Base-by-base conservation (phyloP, 805 yeast genomes). In the Candida bentonensis region DNA sequence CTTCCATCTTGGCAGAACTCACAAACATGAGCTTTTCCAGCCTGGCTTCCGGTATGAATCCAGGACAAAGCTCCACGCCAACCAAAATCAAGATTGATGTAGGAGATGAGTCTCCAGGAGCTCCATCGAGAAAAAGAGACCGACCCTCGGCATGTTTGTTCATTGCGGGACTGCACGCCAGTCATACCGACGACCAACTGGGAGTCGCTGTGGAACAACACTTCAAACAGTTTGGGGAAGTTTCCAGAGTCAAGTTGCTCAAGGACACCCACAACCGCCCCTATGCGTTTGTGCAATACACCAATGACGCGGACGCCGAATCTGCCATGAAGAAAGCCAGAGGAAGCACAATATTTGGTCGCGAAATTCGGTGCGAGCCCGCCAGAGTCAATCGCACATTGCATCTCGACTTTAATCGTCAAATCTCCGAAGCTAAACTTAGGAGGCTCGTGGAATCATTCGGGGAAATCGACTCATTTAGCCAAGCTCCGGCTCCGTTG, bases 271-370 rank as follows among this genome's bases (percentile, higher is more conserved):
- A 77, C 21, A 81, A 82, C 55, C 69, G 95, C 41, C 96, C 96
- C 2, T 87, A 87, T 62, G 95, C 95, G 0, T 87, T 87, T 69
- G 95, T 87, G 40, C 96, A 87, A 63, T 87, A 82, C 58, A 67
- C 75, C 5, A 74, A 66, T 46, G 92, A 82, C 50, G 66, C 63
- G 5, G 89, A 82, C 51, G 87, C 94, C 3, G 68, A 70, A 48
- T 57, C 50, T 3, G 96, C 95, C 0, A 70, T 86, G 44, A 61
- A 58, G 17, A 68, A 69, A 47, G 94, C 86, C 9, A 89, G 83
- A 53, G 78, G 79, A 46, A 69, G 85, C 3, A 59, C 67, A 4
- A 61, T 87, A 41, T 77, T 83, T 57, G 94, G 87, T 13, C 71
- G 95, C 58, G 67, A 76, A 2, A 74, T 89, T 39, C 72, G 96